phyloP scores from a whole-genome alignment of 306 rosid genomes.

The Cicer bijugum region DNA sequence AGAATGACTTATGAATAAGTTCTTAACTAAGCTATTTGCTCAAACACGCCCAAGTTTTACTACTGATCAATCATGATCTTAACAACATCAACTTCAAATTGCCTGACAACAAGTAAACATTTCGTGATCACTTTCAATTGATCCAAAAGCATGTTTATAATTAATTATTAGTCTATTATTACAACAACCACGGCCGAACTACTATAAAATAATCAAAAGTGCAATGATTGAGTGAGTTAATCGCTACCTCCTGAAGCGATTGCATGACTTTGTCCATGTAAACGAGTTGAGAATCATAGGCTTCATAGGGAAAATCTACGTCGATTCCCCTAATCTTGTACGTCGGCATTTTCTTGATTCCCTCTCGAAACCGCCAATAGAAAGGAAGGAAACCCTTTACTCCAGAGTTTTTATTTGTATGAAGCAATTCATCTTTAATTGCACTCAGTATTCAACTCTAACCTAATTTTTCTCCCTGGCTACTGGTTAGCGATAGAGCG shows the following conservation, averaged over 20 bases:
- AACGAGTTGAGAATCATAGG: conserved; percentile 89
- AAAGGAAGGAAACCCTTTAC: not conserved
- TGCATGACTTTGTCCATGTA: conserved; percentile 96
- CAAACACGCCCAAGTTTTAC: not conserved
- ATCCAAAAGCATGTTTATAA: conserved; percentile 1
- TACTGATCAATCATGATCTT: conserved; percentile 9
- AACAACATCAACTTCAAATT: not conserved
- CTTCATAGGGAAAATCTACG: conserved; percentile 85
- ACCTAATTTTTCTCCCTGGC: not conserved
- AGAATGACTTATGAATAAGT: not conserved
- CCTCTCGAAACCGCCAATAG: not conserved
- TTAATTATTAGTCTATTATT: no score
- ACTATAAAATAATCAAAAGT: not conserved
- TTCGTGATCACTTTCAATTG: not conserved
- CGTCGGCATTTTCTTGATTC: conserved; percentile 66
- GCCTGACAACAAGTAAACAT: not conserved
- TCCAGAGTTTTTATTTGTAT: not conserved
- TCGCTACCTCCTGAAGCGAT: conserved; percentile 75
- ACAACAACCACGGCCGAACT: no score
- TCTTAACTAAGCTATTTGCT: not conserved
- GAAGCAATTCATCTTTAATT: no score
- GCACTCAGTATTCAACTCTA: no score
- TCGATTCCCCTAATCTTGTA: conserved; percentile 77
- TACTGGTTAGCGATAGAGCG: not conserved
- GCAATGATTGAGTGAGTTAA: not conserved